Evolutionary conservation across 2,329 filamentous ascomycete species (phyloP), one percentile per base, ranked within the genome.

Genomic region (Calonectria henricotiae): DNA sequence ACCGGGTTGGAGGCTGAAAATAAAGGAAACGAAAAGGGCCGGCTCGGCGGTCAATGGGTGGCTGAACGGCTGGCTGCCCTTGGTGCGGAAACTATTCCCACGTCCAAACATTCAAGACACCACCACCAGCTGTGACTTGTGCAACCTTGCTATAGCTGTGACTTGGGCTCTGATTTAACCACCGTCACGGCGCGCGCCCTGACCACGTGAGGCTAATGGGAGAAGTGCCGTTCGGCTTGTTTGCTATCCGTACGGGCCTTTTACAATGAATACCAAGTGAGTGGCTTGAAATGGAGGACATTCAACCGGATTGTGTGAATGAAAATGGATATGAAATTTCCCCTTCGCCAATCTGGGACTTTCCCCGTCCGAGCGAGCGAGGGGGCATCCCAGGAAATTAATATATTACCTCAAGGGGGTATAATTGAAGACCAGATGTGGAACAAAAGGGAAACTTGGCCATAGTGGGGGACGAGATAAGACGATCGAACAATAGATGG

Each of bases 1-100:
- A 65, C 39, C 49, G 49, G 46, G 41, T 47, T 51, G 25, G 67
- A 69, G 62, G 67, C 67, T 69, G 32, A 65, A 61, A 55, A 51
- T 54, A 62, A 55, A 44, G 41, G 55, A 58, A 69, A 15, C 43
- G 9, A 65, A 43, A 69, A 69, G 49, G 64, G 47, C 37, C 65
- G 35, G 39, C 23, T 51, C 32, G 12, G 15, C 13, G 37, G 41
- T 25, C 39, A 13, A 32, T 61, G 39, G 39, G 51, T 58, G 51
- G 51, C 51, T 55, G 51, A 44, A 6, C 30, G 51, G 43, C 20
- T 65, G 27, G 27, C 30, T 44, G 30, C 27, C 25, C 27, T 65
- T 27, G 27, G 39, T 30, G 27, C 9, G n/a, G 23, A 55, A 61
- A 51, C 44, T 32, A 67, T 67, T 43, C 54, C 17, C 32, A 8